Evolutionary conservation across 2,329 filamentous ascomycete genomes (phyloP).

Genomic region (Trichoderma guizhouense): DNA sequence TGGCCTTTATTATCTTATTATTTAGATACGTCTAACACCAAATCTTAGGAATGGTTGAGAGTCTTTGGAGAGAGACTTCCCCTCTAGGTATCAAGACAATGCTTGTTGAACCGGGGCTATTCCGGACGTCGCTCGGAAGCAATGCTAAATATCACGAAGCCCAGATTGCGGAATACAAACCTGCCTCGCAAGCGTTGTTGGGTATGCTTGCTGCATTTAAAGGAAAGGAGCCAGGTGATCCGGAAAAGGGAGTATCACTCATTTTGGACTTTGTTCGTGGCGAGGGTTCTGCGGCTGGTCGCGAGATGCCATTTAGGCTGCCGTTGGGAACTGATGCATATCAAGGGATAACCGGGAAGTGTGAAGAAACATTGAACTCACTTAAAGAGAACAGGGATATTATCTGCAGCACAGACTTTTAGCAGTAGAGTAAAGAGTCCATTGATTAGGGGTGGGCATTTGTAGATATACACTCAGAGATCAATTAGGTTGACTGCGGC

Average conservation of each 20-base stretch:
- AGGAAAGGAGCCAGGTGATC: background rate
- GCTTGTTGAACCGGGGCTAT: background rate
- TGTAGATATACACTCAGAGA: background rate
- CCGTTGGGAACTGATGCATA: background rate
- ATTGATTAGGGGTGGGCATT: background rate
- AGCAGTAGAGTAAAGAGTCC: background rate
- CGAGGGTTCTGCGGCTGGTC: background rate
- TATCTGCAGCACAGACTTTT: background rate
- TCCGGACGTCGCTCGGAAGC: background rate
- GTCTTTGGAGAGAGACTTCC: background rate
- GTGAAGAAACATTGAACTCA: background rate
- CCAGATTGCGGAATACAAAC: background rate
- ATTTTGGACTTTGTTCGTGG: background rate
- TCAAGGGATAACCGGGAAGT: background rate
- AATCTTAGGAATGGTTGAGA: background rate
- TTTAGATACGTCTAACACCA: background rate
- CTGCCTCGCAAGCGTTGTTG: background rate
- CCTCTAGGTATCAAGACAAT: background rate
- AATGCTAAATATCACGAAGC: background rate
- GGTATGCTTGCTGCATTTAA: background rate
- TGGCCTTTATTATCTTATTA: background rate
- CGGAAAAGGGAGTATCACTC: background rate
- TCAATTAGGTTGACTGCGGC: background rate
- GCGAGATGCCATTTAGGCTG: background rate
- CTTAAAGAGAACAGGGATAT: background rate